Evolutionary conservation across 768 basidiomycete species (phyloP).

Genomic region (Kwoniella sp.): DNA sequence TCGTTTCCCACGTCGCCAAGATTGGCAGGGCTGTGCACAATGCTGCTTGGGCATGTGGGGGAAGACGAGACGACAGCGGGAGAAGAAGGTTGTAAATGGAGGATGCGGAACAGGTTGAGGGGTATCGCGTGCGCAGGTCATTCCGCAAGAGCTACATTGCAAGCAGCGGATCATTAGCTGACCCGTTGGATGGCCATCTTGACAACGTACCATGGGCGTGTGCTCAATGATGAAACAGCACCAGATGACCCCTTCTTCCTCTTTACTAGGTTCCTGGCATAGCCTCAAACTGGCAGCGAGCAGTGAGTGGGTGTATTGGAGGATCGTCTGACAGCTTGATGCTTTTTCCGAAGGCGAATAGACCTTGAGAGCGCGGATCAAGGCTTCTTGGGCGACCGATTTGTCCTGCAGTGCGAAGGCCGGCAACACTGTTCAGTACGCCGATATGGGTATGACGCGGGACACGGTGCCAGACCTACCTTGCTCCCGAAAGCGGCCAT

Average conservation of each 20-base stretch:
- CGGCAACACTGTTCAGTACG: background rate
- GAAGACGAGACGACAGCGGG: conserved; percentile 10
- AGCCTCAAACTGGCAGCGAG: conserved; percentile 36
- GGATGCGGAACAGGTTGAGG: conserved; percentile 30
- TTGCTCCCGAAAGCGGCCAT: conserved; percentile 32
- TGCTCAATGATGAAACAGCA: conserved; percentile 42
- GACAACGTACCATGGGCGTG: conserved; percentile 44
- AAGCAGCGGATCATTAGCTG: background rate
- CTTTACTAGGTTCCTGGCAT: conserved; percentile 15
- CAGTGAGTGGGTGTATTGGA: conserved; percentile 36
- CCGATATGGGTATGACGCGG: background rate
- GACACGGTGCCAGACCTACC: conserved; percentile 18
- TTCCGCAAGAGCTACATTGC: conserved; percentile 33
- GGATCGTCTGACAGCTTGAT: conserved; percentile 27
- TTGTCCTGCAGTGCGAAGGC: conserved; percentile 22
- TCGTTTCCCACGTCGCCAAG: conserved; percentile 41
- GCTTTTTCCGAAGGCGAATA: conserved; percentile 35
- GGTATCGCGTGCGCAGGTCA: conserved; percentile 32
- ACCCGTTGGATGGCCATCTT: background rate
- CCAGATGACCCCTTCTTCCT: conserved; percentile 34
- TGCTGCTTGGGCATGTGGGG: conserved; percentile 17
- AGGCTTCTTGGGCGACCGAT: conserved; percentile 32
- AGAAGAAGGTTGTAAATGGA: conserved; percentile 31
- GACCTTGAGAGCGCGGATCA: conserved; percentile 34
- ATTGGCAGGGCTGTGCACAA: conserved; percentile 40